These are phyloP conservation scores for Mycena vulgaris DNA, from an alignment of 768 basidiomycete species.

Conservation along the genomic window DNA sequence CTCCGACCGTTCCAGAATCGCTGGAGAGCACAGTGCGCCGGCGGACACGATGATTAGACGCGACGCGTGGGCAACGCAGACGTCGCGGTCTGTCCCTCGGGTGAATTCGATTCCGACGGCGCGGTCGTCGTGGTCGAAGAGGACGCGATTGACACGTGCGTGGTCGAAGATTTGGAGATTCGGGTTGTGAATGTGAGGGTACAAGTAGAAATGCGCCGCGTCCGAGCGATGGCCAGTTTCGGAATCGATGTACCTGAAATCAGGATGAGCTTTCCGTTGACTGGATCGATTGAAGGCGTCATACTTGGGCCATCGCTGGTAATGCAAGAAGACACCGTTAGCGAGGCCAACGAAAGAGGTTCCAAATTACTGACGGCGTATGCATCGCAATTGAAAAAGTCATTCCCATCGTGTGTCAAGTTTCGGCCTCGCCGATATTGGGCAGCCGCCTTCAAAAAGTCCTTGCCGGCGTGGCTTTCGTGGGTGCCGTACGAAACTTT, in stretches of 20 bases:
- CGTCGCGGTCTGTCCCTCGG: slow-evolving; percentile 36
- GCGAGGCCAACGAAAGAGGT: too few relatives aligned
- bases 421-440: slow-evolving; percentile 62
- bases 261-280: too few relatives aligned
- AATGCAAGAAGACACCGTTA: too few relatives aligned
- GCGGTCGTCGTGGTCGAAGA: slow-evolving; percentile 61
- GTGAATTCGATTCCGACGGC: slow-evolving; percentile 68
- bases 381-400: too few relatives aligned
- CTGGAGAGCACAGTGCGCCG: slow-evolving; percentile 69
- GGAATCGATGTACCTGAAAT: slow-evolving; percentile 67
- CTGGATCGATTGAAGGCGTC: too few relatives aligned
- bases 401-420: slow-evolving; percentile 49
- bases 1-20: slow-evolving; percentile 59
- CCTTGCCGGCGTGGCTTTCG: slow-evolving; percentile 55
- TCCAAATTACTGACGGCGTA: too few relatives aligned
- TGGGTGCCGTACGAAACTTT: slow-evolving; percentile 60
- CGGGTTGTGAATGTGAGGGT: slow-evolving; percentile 57
- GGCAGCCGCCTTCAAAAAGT: slow-evolving; percentile 63
- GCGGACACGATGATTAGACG: slow-evolving; percentile 65
- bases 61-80: slow-evolving; percentile 48
- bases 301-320: background rate
- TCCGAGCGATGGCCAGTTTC: slow-evolving; percentile 72
- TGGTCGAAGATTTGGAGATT: slow-evolving; percentile 58
- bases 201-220: slow-evolving; percentile 65
- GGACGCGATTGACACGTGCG: slow-evolving; percentile 61